phyloP scores from a whole-genome alignment of 768 basidiomycete species.

The Termitomyces sp. region DNA sequence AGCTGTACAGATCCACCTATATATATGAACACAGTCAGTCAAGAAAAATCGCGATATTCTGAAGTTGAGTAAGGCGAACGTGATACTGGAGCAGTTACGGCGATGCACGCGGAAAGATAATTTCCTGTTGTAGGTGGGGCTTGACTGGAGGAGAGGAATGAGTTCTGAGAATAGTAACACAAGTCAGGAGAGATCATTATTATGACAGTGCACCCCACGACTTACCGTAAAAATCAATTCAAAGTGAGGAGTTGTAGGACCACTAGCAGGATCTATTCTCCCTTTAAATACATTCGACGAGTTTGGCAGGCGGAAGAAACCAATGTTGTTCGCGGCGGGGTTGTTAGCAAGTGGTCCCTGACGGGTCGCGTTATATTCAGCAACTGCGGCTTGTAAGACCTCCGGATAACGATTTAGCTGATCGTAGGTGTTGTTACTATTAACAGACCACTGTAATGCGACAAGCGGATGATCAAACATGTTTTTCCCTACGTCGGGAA shows the following conservation, averaged over 20 bases:
- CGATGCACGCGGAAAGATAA: neutral
- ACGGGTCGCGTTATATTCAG: slow-evolving; percentile 14
- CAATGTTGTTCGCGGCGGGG: slow-evolving; percentile 9
- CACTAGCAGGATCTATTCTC: slow-evolving; percentile 18
- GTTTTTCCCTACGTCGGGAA: slow-evolving; percentile 22
- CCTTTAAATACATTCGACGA: slow-evolving; percentile 3
- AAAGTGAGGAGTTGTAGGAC: slow-evolving; percentile 16
- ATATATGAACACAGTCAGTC: neutral
- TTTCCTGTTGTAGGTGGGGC: slow-evolving; percentile 7
- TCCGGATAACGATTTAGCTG: slow-evolving; percentile 11
- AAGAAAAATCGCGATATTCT: neutral
- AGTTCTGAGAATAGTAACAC: neutral
- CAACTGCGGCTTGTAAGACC: slow-evolving; percentile 2
- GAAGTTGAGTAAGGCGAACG: neutral
- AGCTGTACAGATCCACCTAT: slow-evolving; percentile 7
- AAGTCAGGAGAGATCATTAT: no score
- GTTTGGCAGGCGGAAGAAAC: slow-evolving; percentile 11
- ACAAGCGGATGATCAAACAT: slow-evolving; percentile 19
- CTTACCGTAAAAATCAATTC: slow-evolving; percentile 11
- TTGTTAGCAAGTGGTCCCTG: slow-evolving; percentile 18
- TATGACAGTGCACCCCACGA: neutral
- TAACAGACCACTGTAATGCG: slow-evolving; percentile 16
- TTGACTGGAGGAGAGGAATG: slow-evolving; percentile 3
- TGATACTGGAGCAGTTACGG: slow-evolving; percentile 7
- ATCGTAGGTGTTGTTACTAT: slow-evolving; percentile 13